phyloP scores from a whole-genome alignment of 2,329 filamentous ascomycete species.

The Leptosphaerulina australis region DNA sequence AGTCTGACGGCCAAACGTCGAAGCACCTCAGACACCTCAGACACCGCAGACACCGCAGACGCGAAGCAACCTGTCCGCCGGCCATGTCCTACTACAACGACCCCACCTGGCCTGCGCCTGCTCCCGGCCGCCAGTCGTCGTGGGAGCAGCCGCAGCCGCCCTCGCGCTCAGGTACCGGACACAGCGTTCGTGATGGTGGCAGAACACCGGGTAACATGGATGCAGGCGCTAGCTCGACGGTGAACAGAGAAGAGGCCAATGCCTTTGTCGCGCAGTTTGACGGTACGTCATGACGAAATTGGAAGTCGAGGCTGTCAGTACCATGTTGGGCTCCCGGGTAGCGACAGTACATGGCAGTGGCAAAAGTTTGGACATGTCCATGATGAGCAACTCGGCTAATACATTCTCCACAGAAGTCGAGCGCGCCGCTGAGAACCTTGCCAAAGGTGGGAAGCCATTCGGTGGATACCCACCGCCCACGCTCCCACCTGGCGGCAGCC shows the following conservation, averaged over 20 bases:
- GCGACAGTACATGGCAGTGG: neutral
- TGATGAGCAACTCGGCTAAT: slow-evolving; percentile 26
- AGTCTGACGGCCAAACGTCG: neutral
- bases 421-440: slow-evolving; percentile 89
- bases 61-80: slow-evolving; percentile 12
- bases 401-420: slow-evolving; percentile 75
- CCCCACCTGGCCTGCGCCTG: slow-evolving; percentile 64
- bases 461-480: slow-evolving; percentile 43
- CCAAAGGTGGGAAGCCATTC: slow-evolving; percentile 96
- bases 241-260: slow-evolving; percentile 69
- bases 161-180: slow-evolving; percentile 69
- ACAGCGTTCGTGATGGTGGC: slow-evolving; percentile 21
- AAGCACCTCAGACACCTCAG: slow-evolving; percentile 4
- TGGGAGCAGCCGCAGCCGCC: slow-evolving; percentile 77
- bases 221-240: slow-evolving; percentile 74
- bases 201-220: slow-evolving; percentile 39
- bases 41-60: slow-evolving; percentile 10
- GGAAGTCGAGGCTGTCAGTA: neutral
- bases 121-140: slow-evolving; percentile 66
- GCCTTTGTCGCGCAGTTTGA: slow-evolving; percentile 90
- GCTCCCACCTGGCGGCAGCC: slow-evolving; percentile 59
- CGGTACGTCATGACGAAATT: slow-evolving; percentile 64
- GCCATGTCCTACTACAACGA: slow-evolving; percentile 74
- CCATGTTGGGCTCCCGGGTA: slow-evolving; percentile 1
- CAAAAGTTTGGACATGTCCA: slow-evolving; percentile 1